Percentiles rank a stretch among this genome's conserved stretches.
These are phyloP conservation scores for Sonneratia caseolaris DNA, from an alignment of 345 rosid species.

Conservation along the genomic window DNA sequence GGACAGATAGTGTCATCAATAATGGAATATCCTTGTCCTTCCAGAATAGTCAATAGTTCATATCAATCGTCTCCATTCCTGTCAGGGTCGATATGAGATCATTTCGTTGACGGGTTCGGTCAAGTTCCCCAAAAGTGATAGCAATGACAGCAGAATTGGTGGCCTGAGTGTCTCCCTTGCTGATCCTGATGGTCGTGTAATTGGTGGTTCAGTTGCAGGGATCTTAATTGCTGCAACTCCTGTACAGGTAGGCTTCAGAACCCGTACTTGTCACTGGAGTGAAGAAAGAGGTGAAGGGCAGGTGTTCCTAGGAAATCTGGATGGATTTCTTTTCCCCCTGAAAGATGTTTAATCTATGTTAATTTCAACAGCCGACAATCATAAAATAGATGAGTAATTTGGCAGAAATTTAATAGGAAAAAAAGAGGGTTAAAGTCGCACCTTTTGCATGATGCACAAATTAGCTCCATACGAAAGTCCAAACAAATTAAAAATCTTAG, in stretches of 20 bases:
- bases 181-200: slow-evolving; percentile 58
- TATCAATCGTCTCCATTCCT: neutral
- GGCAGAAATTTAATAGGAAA: neutral
- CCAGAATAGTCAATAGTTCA: neutral
- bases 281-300: neutral
- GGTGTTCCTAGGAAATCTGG: neutral
- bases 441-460: too few relatives aligned
- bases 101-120: slow-evolving; percentile 73
- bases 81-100: slow-evolving; percentile 80
- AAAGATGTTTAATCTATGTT: too few relatives aligned
- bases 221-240: slow-evolving; percentile 61
- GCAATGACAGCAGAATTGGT: slow-evolving; percentile 31
- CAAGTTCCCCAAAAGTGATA: slow-evolving; percentile 42
- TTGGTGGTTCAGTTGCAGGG: slow-evolving; percentile 84
- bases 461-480: too few relatives aligned
- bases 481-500: too few relatives aligned
- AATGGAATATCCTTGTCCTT: neutral
- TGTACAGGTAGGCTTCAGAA: slow-evolving; percentile 51
- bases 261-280: neutral
- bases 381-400: too few relatives aligned
- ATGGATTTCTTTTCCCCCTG: neutral
- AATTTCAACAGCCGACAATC: too few relatives aligned
- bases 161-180: slow-evolving; percentile 69
- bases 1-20: neutral
- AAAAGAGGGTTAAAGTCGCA: neutral